Base-by-base conservation (phyloP, 2,329 filamentous ascomycete species). In the Diplodia corticola region DNA sequence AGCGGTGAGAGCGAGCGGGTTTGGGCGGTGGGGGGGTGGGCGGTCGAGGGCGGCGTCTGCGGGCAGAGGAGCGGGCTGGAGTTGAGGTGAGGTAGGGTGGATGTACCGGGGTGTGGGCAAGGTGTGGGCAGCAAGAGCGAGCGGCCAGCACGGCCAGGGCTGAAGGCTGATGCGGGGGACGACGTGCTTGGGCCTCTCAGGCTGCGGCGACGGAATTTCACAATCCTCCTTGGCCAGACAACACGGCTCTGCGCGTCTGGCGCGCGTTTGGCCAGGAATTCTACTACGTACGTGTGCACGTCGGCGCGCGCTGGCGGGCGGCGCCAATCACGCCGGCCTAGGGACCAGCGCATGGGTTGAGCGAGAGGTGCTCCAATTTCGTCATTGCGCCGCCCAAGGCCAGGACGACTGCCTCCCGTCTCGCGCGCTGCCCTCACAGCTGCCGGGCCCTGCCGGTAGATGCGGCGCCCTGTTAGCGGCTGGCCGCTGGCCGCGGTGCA, bases 121-220 rank as follows among this genome's bases (percentile, higher is more conserved):
- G 57, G 40, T 48, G 55, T 60, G 44, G 57, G 40, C 57, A 61
- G 57, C 57, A 49, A 61, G 57, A 61, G 40, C 57, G 57, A 61
- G 57, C 57, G 57, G 26, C 53, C 35, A 57, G 10, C 53, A 44
- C 30, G 54, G 54, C 37, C 55, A 48, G 57, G 57, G 57, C 57
- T 61, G 44, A 61, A 44, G 10, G 57, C 44, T 48, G 57, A 61
- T 61, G 57, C 57, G 57, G 57, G 57, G 57, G 57, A 61, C 44
- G 44, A 49, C 37, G 55, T 46, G 57, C 57, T 61, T 61, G 57
- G 57, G 57, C 57, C 57, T 54, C 48, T 57, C 54, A 57, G 54
- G 54, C 54, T 22, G 28, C 51, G 28, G 49, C 44, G 3, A 13
- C 49, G 28, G 22, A 33, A 15, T 28, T 24, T 54, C 15, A 20